Evolutionary conservation across 1,139 yeast species (phyloP).

Genomic region (Saccharomyces hybrid): DNA sequence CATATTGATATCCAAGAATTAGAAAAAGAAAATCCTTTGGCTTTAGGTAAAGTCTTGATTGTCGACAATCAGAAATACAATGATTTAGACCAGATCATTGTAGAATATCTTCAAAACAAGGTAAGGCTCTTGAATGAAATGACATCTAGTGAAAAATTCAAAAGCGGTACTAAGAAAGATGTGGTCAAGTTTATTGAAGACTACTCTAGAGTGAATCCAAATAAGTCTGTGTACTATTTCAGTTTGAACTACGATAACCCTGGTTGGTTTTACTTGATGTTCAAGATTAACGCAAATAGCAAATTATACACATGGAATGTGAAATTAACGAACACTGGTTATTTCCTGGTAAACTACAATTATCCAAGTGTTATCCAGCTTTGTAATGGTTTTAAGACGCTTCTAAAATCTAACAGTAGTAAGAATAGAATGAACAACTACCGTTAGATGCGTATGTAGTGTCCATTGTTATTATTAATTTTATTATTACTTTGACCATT

Average conservation of each 20-base stretch:
- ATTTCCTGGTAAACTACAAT: conserved; percentile 63
- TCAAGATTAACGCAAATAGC: conserved; percentile 67
- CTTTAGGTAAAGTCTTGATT: conserved; percentile 50
- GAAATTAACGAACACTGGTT: conserved; percentile 80
- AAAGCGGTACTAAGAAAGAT: conserved; percentile 70
- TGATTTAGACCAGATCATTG: conserved; percentile 89
- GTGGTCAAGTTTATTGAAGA: conserved; percentile 83
- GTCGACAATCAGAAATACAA: conserved; percentile 67
- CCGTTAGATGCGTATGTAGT: background rate
- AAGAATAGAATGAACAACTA: conserved; percentile 5
- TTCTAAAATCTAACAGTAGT: conserved; percentile 31
- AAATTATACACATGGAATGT: conserved; percentile 85
- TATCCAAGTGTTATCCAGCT: conserved; percentile 82
- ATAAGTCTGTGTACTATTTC: conserved; percentile 84
- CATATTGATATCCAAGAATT: conserved; percentile 81
- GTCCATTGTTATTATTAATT: background rate
- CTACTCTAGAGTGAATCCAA: conserved; percentile 85
- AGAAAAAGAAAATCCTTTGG: conserved; percentile 53
- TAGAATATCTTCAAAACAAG: conserved; percentile 79
- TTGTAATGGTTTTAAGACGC: conserved; percentile 86
- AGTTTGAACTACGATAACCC: conserved; percentile 87
- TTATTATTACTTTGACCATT: background rate
- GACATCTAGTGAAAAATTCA: conserved; percentile 81
- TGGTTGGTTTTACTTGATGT: conserved; percentile 81
- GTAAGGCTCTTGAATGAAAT: conserved; percentile 79